Percentiles rank a stretch among this genome's conserved stretches.
These are phyloP conservation scores for Irpex sp. DNA, from an alignment of 1,284 basidiomycete genomes.

Conservation along the genomic window DNA sequence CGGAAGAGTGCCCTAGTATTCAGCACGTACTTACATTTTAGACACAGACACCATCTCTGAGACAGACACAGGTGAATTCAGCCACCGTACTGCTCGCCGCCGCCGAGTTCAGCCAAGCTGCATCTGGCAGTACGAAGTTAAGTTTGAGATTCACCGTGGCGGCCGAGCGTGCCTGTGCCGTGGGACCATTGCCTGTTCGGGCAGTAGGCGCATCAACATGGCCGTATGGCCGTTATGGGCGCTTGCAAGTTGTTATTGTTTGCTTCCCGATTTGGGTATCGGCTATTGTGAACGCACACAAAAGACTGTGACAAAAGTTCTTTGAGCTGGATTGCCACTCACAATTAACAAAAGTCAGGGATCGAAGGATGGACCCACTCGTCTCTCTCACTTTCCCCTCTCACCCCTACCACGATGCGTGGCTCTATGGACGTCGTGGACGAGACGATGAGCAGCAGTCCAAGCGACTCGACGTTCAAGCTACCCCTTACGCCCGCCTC, in stretches of 20 bases:
- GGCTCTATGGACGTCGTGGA: constrained; percentile 30
- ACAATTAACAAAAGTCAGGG: constrained; percentile 28
- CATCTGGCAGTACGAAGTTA: not conserved
- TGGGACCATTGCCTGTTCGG: not conserved
- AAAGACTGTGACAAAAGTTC: constrained; percentile 6
- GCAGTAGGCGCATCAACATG: not conserved
- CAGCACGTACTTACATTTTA: not conserved
- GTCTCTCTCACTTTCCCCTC: constrained; percentile 17
- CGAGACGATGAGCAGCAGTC: constrained; percentile 27
- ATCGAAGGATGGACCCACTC: constrained; percentile 1
- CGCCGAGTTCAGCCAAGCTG: not conserved
- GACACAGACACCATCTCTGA: not conserved
- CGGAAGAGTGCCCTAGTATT: too few relatives aligned
- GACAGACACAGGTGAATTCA: not conserved
- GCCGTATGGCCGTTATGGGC: not conserved
- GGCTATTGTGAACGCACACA: constrained; percentile 10
- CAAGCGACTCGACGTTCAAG: constrained; percentile 23
- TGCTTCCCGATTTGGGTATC: not conserved
- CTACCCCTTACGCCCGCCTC: constrained; percentile 22
- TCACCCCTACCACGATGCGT: constrained; percentile 28
- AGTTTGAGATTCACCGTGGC: not conserved
- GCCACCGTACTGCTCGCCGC: not conserved
- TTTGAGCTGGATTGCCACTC: not conserved
- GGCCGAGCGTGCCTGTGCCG: not conserved
- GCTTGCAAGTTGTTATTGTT: not conserved